Conservation (phyloP, 164 flowering plant genomes). For the Taxillus chinensis region DNA sequence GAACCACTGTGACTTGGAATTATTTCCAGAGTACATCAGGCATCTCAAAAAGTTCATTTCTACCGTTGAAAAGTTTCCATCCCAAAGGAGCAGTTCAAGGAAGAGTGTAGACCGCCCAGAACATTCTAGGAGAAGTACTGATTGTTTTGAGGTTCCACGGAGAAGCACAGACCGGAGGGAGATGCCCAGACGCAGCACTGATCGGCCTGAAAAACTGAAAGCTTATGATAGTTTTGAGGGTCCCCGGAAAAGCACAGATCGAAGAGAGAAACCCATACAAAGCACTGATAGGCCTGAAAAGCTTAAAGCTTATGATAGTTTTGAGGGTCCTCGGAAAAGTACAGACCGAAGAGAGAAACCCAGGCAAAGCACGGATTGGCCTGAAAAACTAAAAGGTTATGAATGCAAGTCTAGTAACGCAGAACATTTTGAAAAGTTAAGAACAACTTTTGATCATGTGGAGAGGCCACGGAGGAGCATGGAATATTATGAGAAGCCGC, state of each 20-base stretch:
- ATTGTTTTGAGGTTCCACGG: constrained; percentile 36
- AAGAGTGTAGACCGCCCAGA: constrained; percentile 38
- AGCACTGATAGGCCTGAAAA: constrained; percentile 50
- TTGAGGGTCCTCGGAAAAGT: neutral
- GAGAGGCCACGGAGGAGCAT: constrained; percentile 74
- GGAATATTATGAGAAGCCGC: constrained; percentile 53
- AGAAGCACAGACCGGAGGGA: constrained; percentile 37
- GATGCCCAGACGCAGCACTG: constrained; percentile 31
- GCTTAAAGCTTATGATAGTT: constrained; percentile 24
- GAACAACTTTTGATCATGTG: constrained; percentile 42
- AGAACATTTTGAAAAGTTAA: constrained; percentile 41
- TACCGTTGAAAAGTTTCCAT: constrained; percentile 54
- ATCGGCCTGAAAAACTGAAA: constrained; percentile 30
- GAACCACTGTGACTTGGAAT: constrained; percentile 73
- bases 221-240: constrained; percentile 11
- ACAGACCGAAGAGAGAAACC: neutral
- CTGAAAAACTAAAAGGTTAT: constrained; percentile 32
- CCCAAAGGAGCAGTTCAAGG: constrained; percentile 38
- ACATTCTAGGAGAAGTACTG: constrained; percentile 38
- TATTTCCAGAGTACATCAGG: constrained; percentile 60
- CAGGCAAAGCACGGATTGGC: constrained; percentile 6
- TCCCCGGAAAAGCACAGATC: constrained; percentile 32
- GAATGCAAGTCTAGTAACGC: constrained; percentile 30
- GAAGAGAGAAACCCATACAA: constrained; percentile 47
- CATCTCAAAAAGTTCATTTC: constrained; percentile 76